Base-by-base conservation (phyloP, 2,329 filamentous ascomycete species). In the Keithomyces neogunnii region DNA sequence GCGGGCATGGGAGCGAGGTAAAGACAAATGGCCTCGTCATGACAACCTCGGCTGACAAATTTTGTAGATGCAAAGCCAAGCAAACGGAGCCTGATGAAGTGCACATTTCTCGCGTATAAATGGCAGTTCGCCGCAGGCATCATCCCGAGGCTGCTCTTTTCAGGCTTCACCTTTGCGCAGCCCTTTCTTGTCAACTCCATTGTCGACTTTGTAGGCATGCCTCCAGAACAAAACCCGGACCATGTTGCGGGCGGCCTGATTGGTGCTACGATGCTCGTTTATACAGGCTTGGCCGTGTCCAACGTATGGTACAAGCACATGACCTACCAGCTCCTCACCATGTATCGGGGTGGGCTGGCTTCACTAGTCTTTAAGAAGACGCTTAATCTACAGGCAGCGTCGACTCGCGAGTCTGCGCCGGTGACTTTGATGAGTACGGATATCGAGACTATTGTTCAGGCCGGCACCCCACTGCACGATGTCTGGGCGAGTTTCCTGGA, bases 281-380 rank as follows among this genome's bases (percentile, higher is more conserved):
- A 73, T 53, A 49, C 65, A 29, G 70, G 71, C n/a, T 65, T 73
- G 36, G 70, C 70, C 9, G 68, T 72, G 58, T 46, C 54, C 10
- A 50, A 32, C 10, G 48, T 53, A 6, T 59, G 56, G 33, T 68
- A 67, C 52, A 60, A 61, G 28, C 65, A 69, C 52, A 55, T 61
- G 9, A 63, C 61, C 2, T 66, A 62, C 47, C 63, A 64, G 26
- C 56, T 61, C 31, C 62, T 66, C 30, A 62, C 63, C 6, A 59
- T 65, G 55, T 51, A 64, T 26, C 63, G 67, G 8, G 66, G 61
- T 2, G 59, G 57, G 2, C 59, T 70, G 11, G 53, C 67, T 5
- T 70, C 73, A 0, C 67, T 76, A 57, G 70, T 81, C 13, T 79
- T 76, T 54, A 66, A 69, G n/a, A 73, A 74, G 53, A 72, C 70